Percentiles rank a stretch among this genome's conserved stretches.
These are phyloP conservation scores for Allium fistulosum DNA, from an alignment of 106 monocot species.

Conservation along the genomic window DNA sequence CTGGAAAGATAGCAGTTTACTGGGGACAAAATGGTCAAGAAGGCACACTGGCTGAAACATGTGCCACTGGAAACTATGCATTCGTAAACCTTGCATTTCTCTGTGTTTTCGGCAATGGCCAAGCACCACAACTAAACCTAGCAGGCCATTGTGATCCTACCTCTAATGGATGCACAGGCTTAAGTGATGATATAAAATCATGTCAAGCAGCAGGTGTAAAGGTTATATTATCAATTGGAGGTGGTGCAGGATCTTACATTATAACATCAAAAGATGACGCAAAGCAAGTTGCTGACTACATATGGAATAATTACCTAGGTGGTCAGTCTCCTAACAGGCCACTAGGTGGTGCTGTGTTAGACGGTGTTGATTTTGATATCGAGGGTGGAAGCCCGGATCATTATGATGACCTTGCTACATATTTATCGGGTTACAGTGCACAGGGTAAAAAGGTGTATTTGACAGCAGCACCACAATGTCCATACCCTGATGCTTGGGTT, in stretches of 20 bases:
- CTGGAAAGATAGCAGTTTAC: slow-evolving; percentile 6
- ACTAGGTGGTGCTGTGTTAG: slow-evolving; percentile 23
- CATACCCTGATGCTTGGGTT: slow-evolving; percentile 11
- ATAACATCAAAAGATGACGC: slow-evolving; percentile 17
- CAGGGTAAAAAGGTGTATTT: slow-evolving; percentile 8
- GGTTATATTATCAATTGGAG: slow-evolving; percentile 19
- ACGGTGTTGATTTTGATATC: slow-evolving; percentile 15
- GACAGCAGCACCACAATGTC: slow-evolving; percentile 13
- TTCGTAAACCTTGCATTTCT: slow-evolving; percentile 18
- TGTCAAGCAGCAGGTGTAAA: slow-evolving; percentile 17
- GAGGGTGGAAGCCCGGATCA: slow-evolving; percentile 4
- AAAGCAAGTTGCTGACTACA: slow-evolving; percentile 5
- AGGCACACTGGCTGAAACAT: slow-evolving; percentile 29
- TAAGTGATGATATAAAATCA: slow-evolving; percentile 9
- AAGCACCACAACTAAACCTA: slow-evolving; percentile 5
- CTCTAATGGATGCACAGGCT: slow-evolving; percentile 10
- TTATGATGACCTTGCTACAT: slow-evolving; percentile 10
- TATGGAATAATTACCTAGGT: slow-evolving; percentile 18
- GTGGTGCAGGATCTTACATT: slow-evolving; percentile 11
- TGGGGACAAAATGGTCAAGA: slow-evolving; percentile 32
- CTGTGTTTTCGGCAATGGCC: neutral
- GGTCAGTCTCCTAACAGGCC: slow-evolving; percentile 15
- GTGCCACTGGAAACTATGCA: slow-evolving; percentile 32
- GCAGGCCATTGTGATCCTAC: slow-evolving; percentile 6
- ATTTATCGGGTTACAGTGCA: slow-evolving; percentile 5